Percentiles rank a stretch among this genome's conserved stretches.
phyloP scores from a whole-genome alignment of 129 eudicot species.

The Ambrosia artemisiifolia region DNA sequence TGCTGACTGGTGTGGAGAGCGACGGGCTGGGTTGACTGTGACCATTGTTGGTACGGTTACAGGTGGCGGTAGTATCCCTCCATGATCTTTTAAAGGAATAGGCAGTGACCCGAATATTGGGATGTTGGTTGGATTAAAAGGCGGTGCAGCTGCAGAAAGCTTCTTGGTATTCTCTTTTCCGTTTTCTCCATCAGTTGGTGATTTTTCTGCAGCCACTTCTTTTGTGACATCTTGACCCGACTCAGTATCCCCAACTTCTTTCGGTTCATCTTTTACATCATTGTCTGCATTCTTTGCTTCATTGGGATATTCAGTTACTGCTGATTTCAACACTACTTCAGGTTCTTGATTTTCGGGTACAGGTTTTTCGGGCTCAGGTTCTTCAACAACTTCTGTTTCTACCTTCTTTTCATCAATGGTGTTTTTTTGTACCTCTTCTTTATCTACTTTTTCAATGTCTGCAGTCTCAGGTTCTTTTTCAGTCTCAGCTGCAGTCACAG shows the following conservation, averaged over 20 bases:
- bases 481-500: slow-evolving; percentile 23
- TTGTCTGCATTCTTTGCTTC: slow-evolving; percentile 27
- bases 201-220: slow-evolving; percentile 25
- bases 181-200: slow-evolving; percentile 38
- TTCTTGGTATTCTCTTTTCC: slow-evolving; percentile 72
- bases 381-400: slow-evolving; percentile 15
- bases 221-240: slow-evolving; percentile 32
- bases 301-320: slow-evolving; percentile 28
- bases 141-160: slow-evolving; percentile 96
- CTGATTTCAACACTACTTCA: slow-evolving; percentile 9
- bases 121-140: slow-evolving; percentile 65
- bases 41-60: slow-evolving; percentile 69
- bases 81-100: slow-evolving; percentile 62
- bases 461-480: slow-evolving; percentile 30
- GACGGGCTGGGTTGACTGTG: slow-evolving; percentile 60
- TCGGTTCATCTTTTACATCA: slow-evolving; percentile 13
- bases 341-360: slow-evolving; percentile 4
- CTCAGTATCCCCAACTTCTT: slow-evolving; percentile 15
- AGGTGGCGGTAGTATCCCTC: slow-evolving; percentile 85
- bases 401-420: slow-evolving; percentile 18
- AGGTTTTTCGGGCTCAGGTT: slow-evolving; percentile 11
- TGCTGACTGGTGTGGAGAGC: slow-evolving; percentile 96
- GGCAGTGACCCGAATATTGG: slow-evolving; percentile 74
- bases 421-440: slow-evolving; percentile 26
- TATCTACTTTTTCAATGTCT: slow-evolving; percentile 21